phyloP scores from a whole-genome alignment of 2,329 filamentous ascomycete species.

The Epichloe sylvatica region DNA sequence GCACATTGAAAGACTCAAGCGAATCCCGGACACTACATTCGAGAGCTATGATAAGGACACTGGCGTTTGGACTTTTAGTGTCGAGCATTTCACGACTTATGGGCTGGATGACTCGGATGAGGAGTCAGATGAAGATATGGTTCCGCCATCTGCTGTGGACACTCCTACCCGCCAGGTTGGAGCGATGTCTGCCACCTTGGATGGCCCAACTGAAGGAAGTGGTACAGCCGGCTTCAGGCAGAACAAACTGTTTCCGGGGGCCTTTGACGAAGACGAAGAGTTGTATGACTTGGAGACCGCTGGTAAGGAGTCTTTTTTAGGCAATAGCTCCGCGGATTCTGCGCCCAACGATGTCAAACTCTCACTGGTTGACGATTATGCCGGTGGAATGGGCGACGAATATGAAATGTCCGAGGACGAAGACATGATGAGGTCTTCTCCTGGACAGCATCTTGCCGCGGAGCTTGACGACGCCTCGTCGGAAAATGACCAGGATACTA shows the following conservation, averaged over 20 bases:
- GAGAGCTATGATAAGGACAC: slow-evolving; percentile 64
- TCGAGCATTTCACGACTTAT: slow-evolving; percentile 96
- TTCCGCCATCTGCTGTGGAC: slow-evolving; percentile 2
- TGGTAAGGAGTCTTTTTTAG: slow-evolving; percentile 74
- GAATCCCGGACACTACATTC: slow-evolving; percentile 69
- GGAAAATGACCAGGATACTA: slow-evolving; percentile 33
- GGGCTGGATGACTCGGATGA: slow-evolving; percentile 71
- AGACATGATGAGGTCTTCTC: slow-evolving; percentile 67
- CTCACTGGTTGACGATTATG: slow-evolving; percentile 45
- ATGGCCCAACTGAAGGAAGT: slow-evolving; percentile 28
- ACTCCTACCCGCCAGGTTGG: neutral
- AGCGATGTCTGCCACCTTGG: slow-evolving; percentile 14
- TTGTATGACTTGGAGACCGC: slow-evolving; percentile 42
- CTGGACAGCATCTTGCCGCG: slow-evolving; percentile 59
- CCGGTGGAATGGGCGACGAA: slow-evolving; percentile 51
- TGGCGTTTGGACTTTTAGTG: slow-evolving; percentile 80
- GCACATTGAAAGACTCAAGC: slow-evolving; percentile 69
- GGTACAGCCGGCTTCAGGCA: slow-evolving; percentile 45
- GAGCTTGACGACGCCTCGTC: slow-evolving; percentile 51
- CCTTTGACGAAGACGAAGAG: slow-evolving; percentile 54
- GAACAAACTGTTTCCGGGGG: slow-evolving; percentile 48
- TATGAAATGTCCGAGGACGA: slow-evolving; percentile 60
- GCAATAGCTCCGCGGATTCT: slow-evolving; percentile 76
- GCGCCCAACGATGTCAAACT: slow-evolving; percentile 45
- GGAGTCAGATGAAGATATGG: slow-evolving; percentile 42